Base-by-base conservation (phyloP, 1,284 basidiomycete genomes). In the Moesziomyces antarcticus region DNA sequence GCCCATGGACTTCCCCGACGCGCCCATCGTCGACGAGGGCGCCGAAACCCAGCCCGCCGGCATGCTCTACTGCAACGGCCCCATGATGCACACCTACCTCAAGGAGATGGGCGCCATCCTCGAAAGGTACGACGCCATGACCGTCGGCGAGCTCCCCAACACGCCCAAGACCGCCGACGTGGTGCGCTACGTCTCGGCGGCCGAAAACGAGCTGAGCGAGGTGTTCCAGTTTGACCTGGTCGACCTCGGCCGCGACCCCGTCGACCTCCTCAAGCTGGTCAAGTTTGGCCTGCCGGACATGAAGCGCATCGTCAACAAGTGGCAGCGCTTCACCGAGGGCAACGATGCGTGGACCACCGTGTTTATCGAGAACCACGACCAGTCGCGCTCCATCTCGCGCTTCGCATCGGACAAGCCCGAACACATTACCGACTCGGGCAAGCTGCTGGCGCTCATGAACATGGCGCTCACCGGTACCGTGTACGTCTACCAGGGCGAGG, bases 401-500 rank as follows among this genome's bases (percentile, higher is more conserved):
- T 91, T 88, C 72, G 90, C 88, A 10, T 87, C 88, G 70, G 90
- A 91, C 78, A 85, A 86, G 0, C 86, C 87, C 0, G 83, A 87
- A 73, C 88, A 88, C 86, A 87, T 90, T 5, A 82, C 84, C 1
- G 76, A 85, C 8, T 89, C 89, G 1, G 90, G 88, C 10, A 91
- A 91, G 80, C 84, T 92, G 81, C 83, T 92, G 21, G 88, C 89
- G 0, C 85, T 91, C 24, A 83, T 91, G 51, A 87, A 91, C 73
- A 85, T 88, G 40, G 88, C 89, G 0, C 87, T 89, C 51, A 85
- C 87, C 1, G 91, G 91, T 3, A 91, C 91, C 13, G 83, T 90
- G 67, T 92, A 89, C 80, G 85, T 93, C 14, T 92, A 89, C 82
- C 90, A 92, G 84, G 91, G 92, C 35, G 56, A 81, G 49, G 79